phyloP scores from a whole-genome alignment of 108 stramenopile genomes.

The Cyclotella sp. region DNA sequence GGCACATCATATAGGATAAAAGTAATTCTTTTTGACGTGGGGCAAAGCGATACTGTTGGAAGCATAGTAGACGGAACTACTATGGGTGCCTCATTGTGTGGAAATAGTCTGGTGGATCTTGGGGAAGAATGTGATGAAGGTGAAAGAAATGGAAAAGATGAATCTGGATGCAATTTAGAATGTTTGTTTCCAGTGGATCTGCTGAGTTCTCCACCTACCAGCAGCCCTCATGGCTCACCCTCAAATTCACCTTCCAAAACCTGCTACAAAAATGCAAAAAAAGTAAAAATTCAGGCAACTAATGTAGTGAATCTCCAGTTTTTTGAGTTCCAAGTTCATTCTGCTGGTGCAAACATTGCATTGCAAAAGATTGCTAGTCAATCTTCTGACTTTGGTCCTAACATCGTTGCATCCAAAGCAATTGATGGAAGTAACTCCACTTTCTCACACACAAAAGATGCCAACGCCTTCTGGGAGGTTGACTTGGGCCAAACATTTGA shows the following conservation, averaged over 20 bases:
- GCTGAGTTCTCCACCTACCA: neutral
- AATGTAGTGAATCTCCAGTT: neutral
- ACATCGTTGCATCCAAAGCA: neutral
- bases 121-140: slow-evolving; percentile 40
- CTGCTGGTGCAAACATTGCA: neutral
- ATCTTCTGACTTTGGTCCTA: neutral
- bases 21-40: neutral
- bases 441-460: neutral
- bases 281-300: neutral
- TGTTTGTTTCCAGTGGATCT: neutral
- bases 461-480: neutral
- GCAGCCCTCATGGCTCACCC: neutral
- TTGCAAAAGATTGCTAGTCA: neutral
- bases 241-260: no score
- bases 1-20: slow-evolving; percentile 29
- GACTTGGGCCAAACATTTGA: neutral
- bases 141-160: neutral
- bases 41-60: neutral
- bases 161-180: slow-evolving; percentile 4
- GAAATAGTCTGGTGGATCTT: slow-evolving; percentile 11
- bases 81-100: slow-evolving; percentile 14
- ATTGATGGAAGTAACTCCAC: neutral
- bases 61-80: slow-evolving; percentile 5
- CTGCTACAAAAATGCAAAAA: neutral
- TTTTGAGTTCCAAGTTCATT: neutral